Evolutionary conservation across 352 stramenopile genomes (phyloP).

Genomic region (Phytophthora fragariae): DNA sequence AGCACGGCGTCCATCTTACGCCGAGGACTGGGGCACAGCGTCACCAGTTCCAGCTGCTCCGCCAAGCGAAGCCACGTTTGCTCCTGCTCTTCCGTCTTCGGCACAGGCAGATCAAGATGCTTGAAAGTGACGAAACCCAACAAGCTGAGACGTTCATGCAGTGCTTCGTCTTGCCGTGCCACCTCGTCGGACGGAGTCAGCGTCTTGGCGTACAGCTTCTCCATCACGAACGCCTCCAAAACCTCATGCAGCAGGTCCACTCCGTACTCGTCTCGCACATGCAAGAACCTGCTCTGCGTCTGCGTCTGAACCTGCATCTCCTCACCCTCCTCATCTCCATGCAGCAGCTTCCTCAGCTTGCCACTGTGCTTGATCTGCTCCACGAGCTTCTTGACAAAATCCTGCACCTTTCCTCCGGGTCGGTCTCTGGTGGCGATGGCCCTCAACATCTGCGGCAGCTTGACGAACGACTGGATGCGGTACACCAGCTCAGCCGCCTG

Average conservation of each 20-base stretch:
- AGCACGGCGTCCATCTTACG: conserved; percentile 90
- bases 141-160: conserved; percentile 70
- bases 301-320: conserved; percentile 4
- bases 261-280: conserved; percentile 46
- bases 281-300: conserved; percentile 30
- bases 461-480: conserved; percentile 82
- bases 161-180: conserved; percentile 59
- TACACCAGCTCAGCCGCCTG: conserved; percentile 77
- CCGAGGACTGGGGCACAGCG: conserved; percentile 65
- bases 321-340: conserved; percentile 22
- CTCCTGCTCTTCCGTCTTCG: conserved; percentile 40
- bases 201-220: conserved; percentile 84
- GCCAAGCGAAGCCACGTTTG: conserved; percentile 55
- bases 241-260: conserved; percentile 69
- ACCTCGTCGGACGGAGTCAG: conserved; percentile 61
- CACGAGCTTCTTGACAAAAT: conserved; percentile 71
- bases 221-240: conserved; percentile 91
- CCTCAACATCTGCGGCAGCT: conserved; percentile 58
- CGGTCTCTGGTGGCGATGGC: conserved; percentile 48
- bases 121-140: conserved; percentile 84
- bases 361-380: conserved; percentile 61
- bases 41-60: conserved; percentile 53
- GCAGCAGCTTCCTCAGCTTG: conserved; percentile 36
- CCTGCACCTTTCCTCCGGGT: conserved; percentile 63
- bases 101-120: conserved; percentile 86